Evolutionary conservation across 208 protist genomes (phyloP).

Genomic region (Entamoeba invadens): DNA sequence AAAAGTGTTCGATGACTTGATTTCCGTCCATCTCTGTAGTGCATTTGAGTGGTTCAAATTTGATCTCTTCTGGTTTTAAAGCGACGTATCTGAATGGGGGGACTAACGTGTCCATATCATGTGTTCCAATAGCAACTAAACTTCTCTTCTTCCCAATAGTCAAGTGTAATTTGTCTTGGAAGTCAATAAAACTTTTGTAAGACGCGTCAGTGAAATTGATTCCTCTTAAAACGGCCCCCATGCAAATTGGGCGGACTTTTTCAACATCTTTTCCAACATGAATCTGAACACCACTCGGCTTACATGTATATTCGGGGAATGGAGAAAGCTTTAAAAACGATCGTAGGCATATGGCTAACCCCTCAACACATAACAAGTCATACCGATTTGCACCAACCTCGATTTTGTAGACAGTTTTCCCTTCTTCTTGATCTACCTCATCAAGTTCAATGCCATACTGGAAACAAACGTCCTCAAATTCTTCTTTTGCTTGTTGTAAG

Average conservation of each 20-base stretch:
- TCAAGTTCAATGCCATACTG: conserved; percentile 25
- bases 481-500: background rate
- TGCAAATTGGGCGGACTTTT: conserved; percentile 74
- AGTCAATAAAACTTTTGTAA: conserved; percentile 90
- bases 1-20: conserved; percentile 60
- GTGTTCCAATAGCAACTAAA: conserved; percentile 94
- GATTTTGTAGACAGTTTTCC: conserved; percentile 14
- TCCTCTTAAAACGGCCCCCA: conserved; percentile 81
- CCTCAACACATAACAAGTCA: conserved; percentile 23
- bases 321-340: background rate
- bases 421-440: conserved; percentile 1
- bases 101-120: conserved; percentile 87
- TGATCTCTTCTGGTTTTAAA: conserved; percentile 49
- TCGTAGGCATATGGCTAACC: conserved; percentile 5
- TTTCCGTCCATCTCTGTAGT: conserved; percentile 40
- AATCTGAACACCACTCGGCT: background rate
- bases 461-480: conserved; percentile 7
- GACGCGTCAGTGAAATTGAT: conserved; percentile 69
- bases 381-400: conserved; percentile 25
- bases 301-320: background rate
- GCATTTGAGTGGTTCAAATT: conserved; percentile 73
- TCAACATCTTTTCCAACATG: conserved; percentile 34
- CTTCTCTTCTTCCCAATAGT: conserved; percentile 75
- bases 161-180: conserved; percentile 90
- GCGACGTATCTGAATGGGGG: conserved; percentile 11